phyloP scores from a whole-genome alignment of 1,284 basidiomycete genomes.

The Tilletiopsis washingtonensis region DNA sequence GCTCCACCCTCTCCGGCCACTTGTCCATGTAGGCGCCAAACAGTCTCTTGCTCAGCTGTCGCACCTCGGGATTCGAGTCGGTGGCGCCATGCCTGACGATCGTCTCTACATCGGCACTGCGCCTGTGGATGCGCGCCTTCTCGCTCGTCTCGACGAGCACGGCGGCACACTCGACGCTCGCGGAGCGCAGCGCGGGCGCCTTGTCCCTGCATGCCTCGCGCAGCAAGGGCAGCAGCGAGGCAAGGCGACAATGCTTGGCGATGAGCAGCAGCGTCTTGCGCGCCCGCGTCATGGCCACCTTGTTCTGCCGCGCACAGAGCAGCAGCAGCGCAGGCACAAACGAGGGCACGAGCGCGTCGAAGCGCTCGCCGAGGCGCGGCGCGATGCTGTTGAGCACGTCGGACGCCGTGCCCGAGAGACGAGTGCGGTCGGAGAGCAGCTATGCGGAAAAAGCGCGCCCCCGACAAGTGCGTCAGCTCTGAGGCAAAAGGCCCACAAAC shows the following conservation, averaged over 20 bases:
- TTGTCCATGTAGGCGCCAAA: conserved; percentile 48
- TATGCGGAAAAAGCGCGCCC: too few species aligned
- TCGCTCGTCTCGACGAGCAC: conserved; percentile 43
- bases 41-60: conserved; percentile 49
- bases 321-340: conserved; percentile 51
- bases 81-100: conserved; percentile 49
- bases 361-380: conserved; percentile 48
- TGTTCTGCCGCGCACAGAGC: conserved; percentile 52
- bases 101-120: conserved; percentile 47
- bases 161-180: conserved; percentile 16
- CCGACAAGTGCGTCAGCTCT: too few species aligned
- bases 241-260: conserved; percentile 49
- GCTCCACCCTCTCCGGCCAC: conserved; percentile 51
- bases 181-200: conserved; percentile 21
- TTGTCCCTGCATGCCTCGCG: conserved; percentile 49
- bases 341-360: conserved; percentile 49
- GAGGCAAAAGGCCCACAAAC: too few species aligned
- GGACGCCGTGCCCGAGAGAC: conserved; percentile 50
- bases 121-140: conserved; percentile 33
- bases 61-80: conserved; percentile 51
- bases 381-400: conserved; percentile 52
- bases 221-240: conserved; percentile 46
- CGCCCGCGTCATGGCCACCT: conserved; percentile 51
- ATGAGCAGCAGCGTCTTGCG: conserved; percentile 51
- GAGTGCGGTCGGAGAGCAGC: conserved; percentile 52